Evolutionary conservation across 306 rosid species (phyloP), one percentile per base, ranked within the genome.

Genomic region (Vigna reflexopilosa): DNA sequence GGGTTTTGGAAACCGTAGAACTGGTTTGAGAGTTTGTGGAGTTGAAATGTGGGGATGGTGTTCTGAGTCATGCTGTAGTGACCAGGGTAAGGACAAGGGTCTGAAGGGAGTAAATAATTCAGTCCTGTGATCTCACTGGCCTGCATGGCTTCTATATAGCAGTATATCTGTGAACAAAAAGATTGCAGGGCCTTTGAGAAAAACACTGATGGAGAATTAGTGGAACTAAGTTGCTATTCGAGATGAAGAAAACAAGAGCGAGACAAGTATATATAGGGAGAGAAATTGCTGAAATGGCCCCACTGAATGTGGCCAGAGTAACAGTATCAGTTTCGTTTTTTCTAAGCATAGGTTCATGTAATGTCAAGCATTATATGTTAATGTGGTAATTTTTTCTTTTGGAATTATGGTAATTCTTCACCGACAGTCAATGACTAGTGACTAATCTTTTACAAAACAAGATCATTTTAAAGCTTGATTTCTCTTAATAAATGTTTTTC

Each of bases 191-290:
- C 28, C 2, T 82, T 72, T 76, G 67, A 80, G 73, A 72, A 70
- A 69, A 81, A 75, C 80, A 62, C 45, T 49, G 74, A 70, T 72
- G 74, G 77, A 22, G 7, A 38, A 20, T n/a, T 26, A 47, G 10
- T 68, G 30, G 30, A 82, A 81, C 75, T 79, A 28, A 51, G 74
- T 83, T 86, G 52, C 85, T 72, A 74, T 62, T 70, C 80, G 84
- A 73, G 84, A 68, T 81, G 81, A 67, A 78, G 72, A 57, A 67
- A 76, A 78, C 59, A 79, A 61, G 87, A 64, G 61, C 62, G 2
- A 87, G 87, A 40, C 15, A 6, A 63, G 78, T 88, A 59, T 91
- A 85, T 94, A 94, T 94, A 94, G 94, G 85, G 72, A 79, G 63
- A 70, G 70, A 38, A 73, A 73, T 64, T 82, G 76, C 76, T 40